Percentiles rank a stretch among this genome's conserved stretches.
phyloP scores from a whole-genome alignment of 2,329 filamentous ascomycete species.

The Penicillium hesseltinei region DNA sequence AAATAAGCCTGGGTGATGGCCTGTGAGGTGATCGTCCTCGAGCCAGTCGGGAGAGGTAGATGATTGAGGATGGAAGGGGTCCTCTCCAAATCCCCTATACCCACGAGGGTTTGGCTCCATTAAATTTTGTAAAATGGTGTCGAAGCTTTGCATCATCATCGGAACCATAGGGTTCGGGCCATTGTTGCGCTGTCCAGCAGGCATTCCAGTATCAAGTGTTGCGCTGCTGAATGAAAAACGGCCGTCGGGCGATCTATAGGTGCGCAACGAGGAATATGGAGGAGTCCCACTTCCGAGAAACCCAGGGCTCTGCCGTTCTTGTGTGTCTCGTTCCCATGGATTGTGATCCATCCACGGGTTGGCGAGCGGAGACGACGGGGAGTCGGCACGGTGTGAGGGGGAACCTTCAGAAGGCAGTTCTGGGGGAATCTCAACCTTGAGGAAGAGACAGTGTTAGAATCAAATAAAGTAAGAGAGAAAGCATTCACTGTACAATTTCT shows the following conservation, averaged over 20 bases:
- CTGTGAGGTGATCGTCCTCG: slow-evolving; percentile 8
- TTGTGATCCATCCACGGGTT: slow-evolving; percentile 46
- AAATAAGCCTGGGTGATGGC: slow-evolving; percentile 36
- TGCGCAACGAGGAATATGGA: slow-evolving; percentile 33
- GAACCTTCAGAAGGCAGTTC: slow-evolving; percentile 23
- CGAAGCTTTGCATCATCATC: slow-evolving; percentile 38
- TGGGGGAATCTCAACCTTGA: slow-evolving; percentile 35
- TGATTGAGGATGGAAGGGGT: slow-evolving; percentile 9
- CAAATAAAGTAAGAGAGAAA: slow-evolving; percentile 1
- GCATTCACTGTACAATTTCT: slow-evolving; percentile 69
- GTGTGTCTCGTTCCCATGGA: slow-evolving; percentile 50
- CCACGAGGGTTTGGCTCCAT: slow-evolving; percentile 28
- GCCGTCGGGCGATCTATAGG: slow-evolving; percentile 48
- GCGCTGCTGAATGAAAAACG: slow-evolving; percentile 43
- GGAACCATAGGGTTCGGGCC: slow-evolving; percentile 27
- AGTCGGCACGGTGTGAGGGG: slow-evolving; percentile 22
- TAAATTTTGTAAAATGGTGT: slow-evolving; percentile 49
- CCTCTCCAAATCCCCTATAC: slow-evolving; percentile 4
- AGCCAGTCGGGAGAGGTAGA: slow-evolving; percentile 13
- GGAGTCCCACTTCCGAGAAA: slow-evolving; percentile 18
- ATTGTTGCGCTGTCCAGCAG: slow-evolving; percentile 19
- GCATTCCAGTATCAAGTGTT: slow-evolving; percentile 25
- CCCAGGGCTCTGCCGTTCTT: slow-evolving; percentile 30
- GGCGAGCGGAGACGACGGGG: slow-evolving; percentile 16
- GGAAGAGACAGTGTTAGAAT: slow-evolving; percentile 6